Evolutionary conservation across 352 stramenopile species (phyloP).

Genomic region (Globisporangium orthogonon): DNA sequence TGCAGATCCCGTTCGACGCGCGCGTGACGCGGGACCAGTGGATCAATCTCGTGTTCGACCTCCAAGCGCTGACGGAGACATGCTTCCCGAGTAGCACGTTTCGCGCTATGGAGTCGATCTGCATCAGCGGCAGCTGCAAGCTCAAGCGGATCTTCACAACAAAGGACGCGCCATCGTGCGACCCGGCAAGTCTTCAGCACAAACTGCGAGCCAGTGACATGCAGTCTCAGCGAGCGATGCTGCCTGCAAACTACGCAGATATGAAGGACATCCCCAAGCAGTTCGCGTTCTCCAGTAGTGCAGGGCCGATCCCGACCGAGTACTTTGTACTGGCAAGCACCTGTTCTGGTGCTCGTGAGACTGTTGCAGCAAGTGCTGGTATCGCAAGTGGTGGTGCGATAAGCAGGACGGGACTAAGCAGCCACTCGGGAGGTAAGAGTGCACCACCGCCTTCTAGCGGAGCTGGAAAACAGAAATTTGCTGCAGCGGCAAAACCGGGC

Average conservation of each 20-base stretch:
- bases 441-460: neutral
- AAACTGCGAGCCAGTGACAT: neutral
- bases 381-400: neutral
- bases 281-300: conserved; percentile 44
- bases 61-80: conserved; percentile 49
- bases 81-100: conserved; percentile 50
- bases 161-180: conserved; percentile 58
- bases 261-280: conserved; percentile 58
- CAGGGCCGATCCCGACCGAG: conserved; percentile 32
- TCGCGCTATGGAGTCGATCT: conserved; percentile 75
- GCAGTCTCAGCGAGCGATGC: neutral
- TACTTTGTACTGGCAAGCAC: conserved; percentile 33
- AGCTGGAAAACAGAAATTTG: neutral
- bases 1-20: conserved; percentile 54
- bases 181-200: neutral
- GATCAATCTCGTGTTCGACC: conserved; percentile 76
- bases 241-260: conserved; percentile 17
- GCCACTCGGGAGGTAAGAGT: conserved; percentile 1
- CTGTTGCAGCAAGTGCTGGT: neutral
- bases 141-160: conserved; percentile 84
- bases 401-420: neutral
- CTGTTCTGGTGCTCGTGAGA: neutral
- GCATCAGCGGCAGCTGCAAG: conserved; percentile 59
- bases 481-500: neutral
- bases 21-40: conserved; percentile 56